A percentile compares a stretch with the other conserved stretches of the same genome.
Evolutionary conservation across 2,329 filamentous ascomycete species (phyloP).

Genomic region (Akanthomyces lecanii): DNA sequence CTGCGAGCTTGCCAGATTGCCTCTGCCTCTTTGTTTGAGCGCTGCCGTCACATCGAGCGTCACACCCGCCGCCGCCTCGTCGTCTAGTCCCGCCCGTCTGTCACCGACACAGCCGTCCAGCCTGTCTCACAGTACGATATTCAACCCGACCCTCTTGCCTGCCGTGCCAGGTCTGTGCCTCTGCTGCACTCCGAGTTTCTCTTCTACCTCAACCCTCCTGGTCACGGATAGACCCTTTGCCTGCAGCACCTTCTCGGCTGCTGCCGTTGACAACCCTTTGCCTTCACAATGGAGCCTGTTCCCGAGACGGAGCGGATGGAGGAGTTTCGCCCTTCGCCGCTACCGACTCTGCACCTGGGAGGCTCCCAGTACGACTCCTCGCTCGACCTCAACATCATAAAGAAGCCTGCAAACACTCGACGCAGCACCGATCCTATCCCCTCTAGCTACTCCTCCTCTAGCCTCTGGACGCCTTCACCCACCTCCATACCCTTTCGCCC

Average conservation of each 20-base stretch:
- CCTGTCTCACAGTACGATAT: conserved; percentile 12
- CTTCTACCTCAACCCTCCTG: neutral
- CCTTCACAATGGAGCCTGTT: conserved; percentile 56
- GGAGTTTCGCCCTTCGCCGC: conserved; percentile 57
- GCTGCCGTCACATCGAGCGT: neutral
- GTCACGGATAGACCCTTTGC: neutral
- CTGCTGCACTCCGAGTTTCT: conserved; percentile 3
- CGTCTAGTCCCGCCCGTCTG: neutral
- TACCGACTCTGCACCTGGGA: conserved; percentile 50
- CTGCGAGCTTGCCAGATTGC: neutral
- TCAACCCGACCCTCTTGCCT: conserved; percentile 14
- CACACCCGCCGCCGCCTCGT: neutral
- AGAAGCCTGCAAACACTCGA: conserved; percentile 51
- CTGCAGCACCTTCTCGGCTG: neutral
- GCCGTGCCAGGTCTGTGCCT: neutral
- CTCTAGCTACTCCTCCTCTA: conserved; percentile 51
- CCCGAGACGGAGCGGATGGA: conserved; percentile 66
- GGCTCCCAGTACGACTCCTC: conserved; percentile 35
- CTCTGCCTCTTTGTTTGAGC: neutral
- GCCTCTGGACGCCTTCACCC: conserved; percentile 44
- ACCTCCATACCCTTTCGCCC: conserved; percentile 53
- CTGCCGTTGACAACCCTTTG: neutral
- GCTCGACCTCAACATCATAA: conserved; percentile 39
- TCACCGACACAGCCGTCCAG: neutral
- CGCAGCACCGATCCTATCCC: conserved; percentile 56